Conservation (phyloP, 306 rosid species). For the Heteromeles arbutifolia region DNA sequence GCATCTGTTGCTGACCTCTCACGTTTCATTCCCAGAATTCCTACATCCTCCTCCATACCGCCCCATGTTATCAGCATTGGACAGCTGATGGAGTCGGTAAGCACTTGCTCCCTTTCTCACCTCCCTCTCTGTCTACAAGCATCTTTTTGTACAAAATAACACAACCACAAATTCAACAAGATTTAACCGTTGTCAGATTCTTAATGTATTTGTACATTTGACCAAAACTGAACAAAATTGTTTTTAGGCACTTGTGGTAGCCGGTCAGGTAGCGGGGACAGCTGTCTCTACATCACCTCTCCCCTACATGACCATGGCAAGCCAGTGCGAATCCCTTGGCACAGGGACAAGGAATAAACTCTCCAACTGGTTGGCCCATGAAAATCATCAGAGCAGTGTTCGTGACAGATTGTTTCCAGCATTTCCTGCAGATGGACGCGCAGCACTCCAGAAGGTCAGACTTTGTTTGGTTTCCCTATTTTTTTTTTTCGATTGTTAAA, state of each 20-base stretch:
- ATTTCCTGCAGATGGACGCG: constrained; percentile 24
- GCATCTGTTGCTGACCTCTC: constrained; percentile 69
- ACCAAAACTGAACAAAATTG: not conserved
- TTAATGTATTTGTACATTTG: not conserved
- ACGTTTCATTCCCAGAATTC: constrained; percentile 62
- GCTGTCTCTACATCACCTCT: constrained; percentile 73
- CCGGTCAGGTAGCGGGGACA: constrained; percentile 91
- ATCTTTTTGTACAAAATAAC: not conserved
- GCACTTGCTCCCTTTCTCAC: not conserved
- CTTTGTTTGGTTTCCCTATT: not conserved
- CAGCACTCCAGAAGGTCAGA: constrained; percentile 49
- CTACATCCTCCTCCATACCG: constrained; percentile 47
- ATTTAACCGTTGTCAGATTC: not conserved
- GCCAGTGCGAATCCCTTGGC: constrained; percentile 93
- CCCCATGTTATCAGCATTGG: constrained; percentile 79
- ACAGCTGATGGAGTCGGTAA: constrained; percentile 90
- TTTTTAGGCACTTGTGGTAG: constrained; percentile 85
- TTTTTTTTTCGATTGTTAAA: not conserved
- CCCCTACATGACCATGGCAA: constrained; percentile 88
- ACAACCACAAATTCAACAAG: not conserved
- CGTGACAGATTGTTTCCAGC: constrained; percentile 31
- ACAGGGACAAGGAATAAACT: constrained; percentile 82
- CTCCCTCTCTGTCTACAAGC: not conserved
- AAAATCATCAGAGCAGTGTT: constrained; percentile 40
- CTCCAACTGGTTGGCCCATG: constrained; percentile 81